Base-by-base conservation (phyloP, 495 filamentous ascomycete species). In the Penicillium samsonianum region DNA sequence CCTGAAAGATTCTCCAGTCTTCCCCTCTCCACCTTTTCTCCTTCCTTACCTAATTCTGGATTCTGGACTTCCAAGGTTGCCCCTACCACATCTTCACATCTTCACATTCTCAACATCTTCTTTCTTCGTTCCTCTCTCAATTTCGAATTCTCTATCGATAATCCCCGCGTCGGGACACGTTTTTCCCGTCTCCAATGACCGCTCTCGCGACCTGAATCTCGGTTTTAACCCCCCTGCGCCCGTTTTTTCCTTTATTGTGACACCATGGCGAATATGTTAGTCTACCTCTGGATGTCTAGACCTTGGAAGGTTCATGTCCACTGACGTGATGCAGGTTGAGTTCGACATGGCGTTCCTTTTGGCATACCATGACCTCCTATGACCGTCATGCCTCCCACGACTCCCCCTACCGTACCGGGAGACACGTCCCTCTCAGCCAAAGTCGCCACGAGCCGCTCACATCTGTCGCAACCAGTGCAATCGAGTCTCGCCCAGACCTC, bases 281-380 rank as follows among this genome's bases (percentile, higher is more conserved):
- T 65, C 28, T 10, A 54, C 45, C 55, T 48, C 33, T 54, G n/a
- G 6, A 28, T 33, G 25, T 51, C 38, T 41, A 9, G 35, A 33
- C 19, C 8, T 50, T 14, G 22, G 5, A 35, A 38, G n/a, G n/a
- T 38, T n/a, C n/a, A 38, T 38, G 52, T 10, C 57, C 38, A 53
- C 56, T 62, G 46, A 54, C 45, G 51, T 61, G n/a, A 53, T 58
- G 8, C 54, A 89, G 87, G 58, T 66, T 92, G 59, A 79, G 80
- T 53, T 78, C 78, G 50, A 76, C 82, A 73, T 85, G 89, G 74
- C 83, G 84, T 63, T 89, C 88, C 61, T 91, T 96, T 75, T 97
- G 93, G 93, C 93, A 98, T 81, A 88, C 91, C 51, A 94, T 97
- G 91, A 96, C 91, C 74, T 82, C 80, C 66, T 72, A 83, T 75